Conservation (phyloP, 2,329 filamentous ascomycete genomes). For the Verticillium albo-atrum region DNA sequence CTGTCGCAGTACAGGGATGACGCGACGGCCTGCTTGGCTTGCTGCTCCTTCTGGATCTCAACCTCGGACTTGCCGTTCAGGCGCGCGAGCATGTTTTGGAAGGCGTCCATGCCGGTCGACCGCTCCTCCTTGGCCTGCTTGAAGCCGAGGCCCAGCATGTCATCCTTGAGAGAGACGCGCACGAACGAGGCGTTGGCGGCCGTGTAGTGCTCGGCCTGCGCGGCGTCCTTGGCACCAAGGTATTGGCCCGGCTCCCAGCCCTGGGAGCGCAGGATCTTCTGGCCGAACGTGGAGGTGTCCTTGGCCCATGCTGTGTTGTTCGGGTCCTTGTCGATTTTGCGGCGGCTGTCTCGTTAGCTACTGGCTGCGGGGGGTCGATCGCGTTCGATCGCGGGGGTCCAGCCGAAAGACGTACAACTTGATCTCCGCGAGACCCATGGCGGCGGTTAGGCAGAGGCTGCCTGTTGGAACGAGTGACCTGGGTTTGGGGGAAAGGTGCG, state of each 20-base stretch:
- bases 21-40: constrained; percentile 64
- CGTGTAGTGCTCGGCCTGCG: constrained; percentile 72
- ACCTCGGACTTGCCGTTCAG: constrained; percentile 82
- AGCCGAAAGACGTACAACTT: background rate
- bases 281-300: constrained; percentile 78
- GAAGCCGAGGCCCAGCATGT: constrained; percentile 85
- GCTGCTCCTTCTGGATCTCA: constrained; percentile 66
- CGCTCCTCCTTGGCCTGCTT: constrained; percentile 69
- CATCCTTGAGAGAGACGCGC: constrained; percentile 79
- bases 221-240: constrained; percentile 72
- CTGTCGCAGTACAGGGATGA: constrained; percentile 68
- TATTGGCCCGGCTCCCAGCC: constrained; percentile 86
- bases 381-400: no score
- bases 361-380: background rate
- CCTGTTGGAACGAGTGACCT: background rate
- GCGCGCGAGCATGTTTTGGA: constrained; percentile 80
- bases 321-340: constrained; percentile 82
- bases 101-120: constrained; percentile 79
- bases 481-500: background rate
- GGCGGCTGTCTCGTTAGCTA: constrained; percentile 23
- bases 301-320: constrained; percentile 94
- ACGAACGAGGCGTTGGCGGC: constrained; percentile 82
- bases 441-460: background rate
- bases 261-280: constrained; percentile 81
- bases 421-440: constrained; percentile 2